Evolutionary conservation across 2,329 filamentous ascomycete species (phyloP).

Genomic region (Botrytis porri): DNA sequence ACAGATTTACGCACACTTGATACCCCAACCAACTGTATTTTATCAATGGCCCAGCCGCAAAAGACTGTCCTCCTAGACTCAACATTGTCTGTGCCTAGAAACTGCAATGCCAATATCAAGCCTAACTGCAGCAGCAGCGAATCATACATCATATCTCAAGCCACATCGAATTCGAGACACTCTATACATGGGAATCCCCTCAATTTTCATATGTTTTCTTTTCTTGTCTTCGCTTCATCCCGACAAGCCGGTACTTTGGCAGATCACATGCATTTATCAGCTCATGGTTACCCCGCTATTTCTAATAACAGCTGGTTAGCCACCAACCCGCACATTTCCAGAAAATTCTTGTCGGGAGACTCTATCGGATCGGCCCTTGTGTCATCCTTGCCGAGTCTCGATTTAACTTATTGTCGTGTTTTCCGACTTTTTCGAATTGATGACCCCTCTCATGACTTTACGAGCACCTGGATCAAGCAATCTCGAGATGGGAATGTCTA

Average conservation of each 20-base stretch:
- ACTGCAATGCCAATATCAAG: not conserved
- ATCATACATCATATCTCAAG: not conserved
- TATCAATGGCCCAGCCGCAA: conserved; percentile 1
- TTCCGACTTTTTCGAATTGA: not conserved
- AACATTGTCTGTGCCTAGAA: not conserved
- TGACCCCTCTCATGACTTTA: not conserved
- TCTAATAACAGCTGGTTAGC: conserved; percentile 1
- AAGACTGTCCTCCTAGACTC: not conserved
- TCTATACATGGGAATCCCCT: not conserved
- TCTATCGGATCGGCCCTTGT: not conserved
- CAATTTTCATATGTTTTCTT: not conserved
- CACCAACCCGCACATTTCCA: not conserved
- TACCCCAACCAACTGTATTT: not conserved
- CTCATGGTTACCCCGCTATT: conserved; percentile 9
- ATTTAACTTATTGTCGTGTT: not conserved
- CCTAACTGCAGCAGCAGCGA: not conserved
- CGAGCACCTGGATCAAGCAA: not conserved
- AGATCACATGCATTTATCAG: conserved; percentile 10
- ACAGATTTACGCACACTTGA: not conserved
- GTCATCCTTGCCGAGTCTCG: not conserved
- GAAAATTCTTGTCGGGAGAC: not conserved
- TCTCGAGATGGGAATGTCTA: not conserved
- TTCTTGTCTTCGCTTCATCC: not conserved
- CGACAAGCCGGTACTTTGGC: not conserved
- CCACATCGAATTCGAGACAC: not conserved